A percentile compares a stretch with the other conserved stretches of the same genome.
Conservation (phyloP, 1,284 basidiomycete species). For the Cryptococcus floricola region DNA sequence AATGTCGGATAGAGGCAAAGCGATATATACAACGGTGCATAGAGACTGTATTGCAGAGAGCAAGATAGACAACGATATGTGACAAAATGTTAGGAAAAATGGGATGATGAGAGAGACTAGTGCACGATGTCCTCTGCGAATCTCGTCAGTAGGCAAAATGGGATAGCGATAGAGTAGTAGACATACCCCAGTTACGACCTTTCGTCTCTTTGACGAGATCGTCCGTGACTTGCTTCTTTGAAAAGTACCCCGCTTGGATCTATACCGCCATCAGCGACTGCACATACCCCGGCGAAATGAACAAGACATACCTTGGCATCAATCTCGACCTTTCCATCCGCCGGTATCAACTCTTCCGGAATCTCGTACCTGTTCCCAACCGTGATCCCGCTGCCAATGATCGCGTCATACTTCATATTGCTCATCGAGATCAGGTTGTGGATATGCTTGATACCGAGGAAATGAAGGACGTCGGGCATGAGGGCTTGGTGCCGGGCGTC, state of each 20-base stretch:
- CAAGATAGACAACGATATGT: too few species aligned
- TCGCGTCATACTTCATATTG: constrained; percentile 86
- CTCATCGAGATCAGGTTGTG: constrained; percentile 85
- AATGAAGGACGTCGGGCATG: constrained; percentile 94
- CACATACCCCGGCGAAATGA: not conserved
- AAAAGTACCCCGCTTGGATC: constrained; percentile 89
- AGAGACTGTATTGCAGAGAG: too few species aligned
- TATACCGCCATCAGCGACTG: constrained; percentile 7
- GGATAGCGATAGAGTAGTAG: not conserved
- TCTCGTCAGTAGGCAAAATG: not conserved
- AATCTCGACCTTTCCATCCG: constrained; percentile 90
- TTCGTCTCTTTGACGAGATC: constrained; percentile 78
- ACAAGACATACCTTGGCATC: constrained; percentile 61
- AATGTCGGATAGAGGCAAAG: too few species aligned
- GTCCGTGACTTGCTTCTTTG: constrained; percentile 66
- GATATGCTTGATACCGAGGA: constrained; percentile 86
- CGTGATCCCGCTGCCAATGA: constrained; percentile 79
- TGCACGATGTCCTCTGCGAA: constrained; percentile 7
- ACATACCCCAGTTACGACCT: constrained; percentile 73
- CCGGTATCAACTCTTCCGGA: constrained; percentile 79
- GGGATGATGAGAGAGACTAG: not conserved
- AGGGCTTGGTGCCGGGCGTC: constrained; percentile 93
- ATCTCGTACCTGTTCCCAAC: constrained; percentile 80
- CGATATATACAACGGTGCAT: too few species aligned
- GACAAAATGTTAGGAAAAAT: too few species aligned